Base-by-base conservation (phyloP, 345 rosid species). In the Murraya paniculata region DNA sequence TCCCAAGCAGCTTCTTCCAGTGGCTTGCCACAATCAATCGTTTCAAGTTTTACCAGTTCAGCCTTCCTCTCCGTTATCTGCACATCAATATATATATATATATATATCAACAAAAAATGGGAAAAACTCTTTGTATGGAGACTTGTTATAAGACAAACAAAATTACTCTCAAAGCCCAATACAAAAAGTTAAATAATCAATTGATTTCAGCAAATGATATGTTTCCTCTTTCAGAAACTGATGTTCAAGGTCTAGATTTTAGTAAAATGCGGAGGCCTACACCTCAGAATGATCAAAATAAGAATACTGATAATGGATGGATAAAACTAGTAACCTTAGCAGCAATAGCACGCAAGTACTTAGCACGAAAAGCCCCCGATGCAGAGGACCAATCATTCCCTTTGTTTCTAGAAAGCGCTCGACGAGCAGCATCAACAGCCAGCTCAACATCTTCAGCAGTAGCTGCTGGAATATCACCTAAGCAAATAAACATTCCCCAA, bases 391-490 rank as follows among this genome's bases (percentile, higher is more conserved):
- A 97, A 64, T 89, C 98, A 31, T 79, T 81, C 14, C 98, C 98
- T 73, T 86, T 90, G 88, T 94, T 91, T 81, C 90, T 87, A 28
- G 82, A 60, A 81, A 97, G 78, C 22, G 99, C 99, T 81, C 75
- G 84, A 81, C 87, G 86, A 72, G 99, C 98, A 31, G 98, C 93
- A 71, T 83, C 90, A 27, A 97, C 99, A 3, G 99, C 99, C 56
- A 94, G 76, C 58, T 91, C 97, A 75, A 94, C 98, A 86, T 97
- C 99, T 85, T 94, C 97, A 31, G 90, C 85, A 58, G 98, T 93
- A 74, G 94, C 99, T 38, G 98, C 96, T 39, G 99, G 99, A 71
- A 97, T 90, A 86, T 94, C 82, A 78, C 98, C 99, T 97, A 84
- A 53, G 5, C 57, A 75, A 78, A 68, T 77, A 73, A 33, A 57